Evolutionary conservation across 164 flowering plant species (phyloP).

Genomic region (Sextonia rubra): DNA sequence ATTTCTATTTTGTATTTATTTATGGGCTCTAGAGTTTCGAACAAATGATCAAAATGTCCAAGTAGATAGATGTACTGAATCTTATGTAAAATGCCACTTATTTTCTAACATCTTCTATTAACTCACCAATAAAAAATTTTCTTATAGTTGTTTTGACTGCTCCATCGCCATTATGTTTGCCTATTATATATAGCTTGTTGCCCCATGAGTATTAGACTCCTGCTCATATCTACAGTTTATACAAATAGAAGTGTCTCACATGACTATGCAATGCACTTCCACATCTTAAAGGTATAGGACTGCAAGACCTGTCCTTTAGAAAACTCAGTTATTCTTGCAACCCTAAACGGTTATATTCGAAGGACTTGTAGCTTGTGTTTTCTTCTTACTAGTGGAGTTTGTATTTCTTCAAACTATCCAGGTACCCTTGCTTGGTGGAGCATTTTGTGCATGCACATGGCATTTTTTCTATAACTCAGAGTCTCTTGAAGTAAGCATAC

Average conservation of each 20-base stretch:
- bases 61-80: too few relatives aligned
- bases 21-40: too few relatives aligned
- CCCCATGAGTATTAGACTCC: not conserved
- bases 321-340: not conserved
- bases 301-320: not conserved
- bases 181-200: not conserved
- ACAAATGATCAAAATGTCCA: too few relatives aligned
- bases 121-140: too few relatives aligned
- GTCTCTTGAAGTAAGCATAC: slow-evolving; percentile 72
- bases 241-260: not conserved
- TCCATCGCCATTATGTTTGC: not conserved
- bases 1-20: too few relatives aligned
- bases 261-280: not conserved
- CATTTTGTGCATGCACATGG: slow-evolving; percentile 98
- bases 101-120: too few relatives aligned
- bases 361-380: not conserved
- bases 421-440: slow-evolving; percentile 98
- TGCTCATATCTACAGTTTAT: not conserved
- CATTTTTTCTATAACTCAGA: slow-evolving; percentile 96
- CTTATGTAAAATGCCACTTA: too few relatives aligned
- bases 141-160: not conserved
- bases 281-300: not conserved
- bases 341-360: not conserved
- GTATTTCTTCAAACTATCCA: slow-evolving; percentile 16
- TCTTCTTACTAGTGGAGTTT: not conserved